Conservation (phyloP, 1,284 basidiomycete species). For the Naganishia sp. region DNA sequence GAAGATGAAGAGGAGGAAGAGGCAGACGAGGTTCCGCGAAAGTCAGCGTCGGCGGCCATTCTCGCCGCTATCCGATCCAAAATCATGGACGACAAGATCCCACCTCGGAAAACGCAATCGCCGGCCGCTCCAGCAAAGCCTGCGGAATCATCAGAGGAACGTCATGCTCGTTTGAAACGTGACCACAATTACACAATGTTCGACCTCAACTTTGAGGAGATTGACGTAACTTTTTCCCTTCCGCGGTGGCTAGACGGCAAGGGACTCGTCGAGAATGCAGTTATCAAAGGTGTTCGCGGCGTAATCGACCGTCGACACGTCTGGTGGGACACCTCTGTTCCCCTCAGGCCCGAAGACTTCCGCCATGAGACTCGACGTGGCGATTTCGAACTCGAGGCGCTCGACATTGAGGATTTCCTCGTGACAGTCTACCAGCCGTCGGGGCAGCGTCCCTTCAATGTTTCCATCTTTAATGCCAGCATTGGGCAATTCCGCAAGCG, state of each 20-base stretch:
- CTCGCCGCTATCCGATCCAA: constrained; percentile 20
- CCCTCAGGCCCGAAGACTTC: constrained; percentile 74
- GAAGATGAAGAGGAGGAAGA: constrained; percentile 30
- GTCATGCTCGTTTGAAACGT: constrained; percentile 38
- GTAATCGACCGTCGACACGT: constrained; percentile 90
- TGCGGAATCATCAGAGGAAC: constrained; percentile 54
- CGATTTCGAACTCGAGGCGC: constrained; percentile 88
- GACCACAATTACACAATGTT: constrained; percentile 76
- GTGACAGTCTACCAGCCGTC: constrained; percentile 94
- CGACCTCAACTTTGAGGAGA: constrained; percentile 86
- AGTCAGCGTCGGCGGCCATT: constrained; percentile 4
- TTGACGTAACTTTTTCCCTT: constrained; percentile 94
- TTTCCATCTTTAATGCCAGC: constrained; percentile 93
- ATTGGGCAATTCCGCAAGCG: constrained; percentile 82
- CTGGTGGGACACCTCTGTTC: constrained; percentile 79
- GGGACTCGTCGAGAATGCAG: constrained; percentile 86
- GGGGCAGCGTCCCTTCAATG: constrained; percentile 88
- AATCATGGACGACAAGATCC: neutral
- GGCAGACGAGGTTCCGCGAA: constrained; percentile 19
- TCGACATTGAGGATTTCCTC: constrained; percentile 88
- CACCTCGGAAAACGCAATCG: constrained; percentile 32
- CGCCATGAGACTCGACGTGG: constrained; percentile 72
- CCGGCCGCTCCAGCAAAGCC: constrained; percentile 33
- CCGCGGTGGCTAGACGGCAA: constrained; percentile 94
- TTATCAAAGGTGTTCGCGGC: constrained; percentile 89